Evolutionary conservation across 2,329 filamentous ascomycete species (phyloP).

Genomic region (Verticillium isaacii): DNA sequence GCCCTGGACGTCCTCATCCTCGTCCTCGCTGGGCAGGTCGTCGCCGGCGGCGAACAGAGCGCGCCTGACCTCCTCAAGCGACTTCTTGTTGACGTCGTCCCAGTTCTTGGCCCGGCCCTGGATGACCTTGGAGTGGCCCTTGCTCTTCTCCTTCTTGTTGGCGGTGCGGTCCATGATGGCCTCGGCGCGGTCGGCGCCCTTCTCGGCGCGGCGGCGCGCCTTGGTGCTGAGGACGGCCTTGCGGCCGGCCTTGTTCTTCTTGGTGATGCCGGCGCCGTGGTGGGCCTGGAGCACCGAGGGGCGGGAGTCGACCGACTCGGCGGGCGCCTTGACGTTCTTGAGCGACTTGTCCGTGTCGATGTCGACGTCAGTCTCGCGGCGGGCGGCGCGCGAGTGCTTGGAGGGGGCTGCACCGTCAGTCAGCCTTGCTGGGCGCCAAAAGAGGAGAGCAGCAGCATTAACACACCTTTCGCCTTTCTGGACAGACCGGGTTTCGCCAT

Average conservation of each 20-base stretch:
- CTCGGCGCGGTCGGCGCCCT: slow-evolving; percentile 53
- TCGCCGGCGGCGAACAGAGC: slow-evolving; percentile 15
- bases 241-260: slow-evolving; percentile 56
- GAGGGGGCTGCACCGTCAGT: slow-evolving; percentile 46
- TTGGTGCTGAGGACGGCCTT: slow-evolving; percentile 50
- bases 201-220: slow-evolving; percentile 52
- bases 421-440: slow-evolving; percentile 3
- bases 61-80: neutral
- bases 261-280: slow-evolving; percentile 60
- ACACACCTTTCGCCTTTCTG: slow-evolving; percentile 24
- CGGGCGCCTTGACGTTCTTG: slow-evolving; percentile 51
- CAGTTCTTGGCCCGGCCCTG: slow-evolving; percentile 48
- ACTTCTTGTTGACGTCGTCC: slow-evolving; percentile 51
- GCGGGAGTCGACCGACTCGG: slow-evolving; percentile 42
- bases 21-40: slow-evolving; percentile 14
- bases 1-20: slow-evolving; percentile 12
- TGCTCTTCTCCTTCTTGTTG: slow-evolving; percentile 51
- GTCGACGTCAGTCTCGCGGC: slow-evolving; percentile 65
- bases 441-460: neutral
- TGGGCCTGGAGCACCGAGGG: slow-evolving; percentile 68
- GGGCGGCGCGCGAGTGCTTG: slow-evolving; percentile 68
- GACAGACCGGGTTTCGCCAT: slow-evolving; percentile 14
- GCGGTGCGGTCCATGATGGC: slow-evolving; percentile 55
- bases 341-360: slow-evolving; percentile 70
- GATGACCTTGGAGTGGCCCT: slow-evolving; percentile 40